A percentile compares a stretch with the other conserved stretches of the same genome.
These are phyloP conservation scores for Sugiyamaella novakii DNA, from an alignment of 1,139 yeast species.

Conservation along the genomic window DNA sequence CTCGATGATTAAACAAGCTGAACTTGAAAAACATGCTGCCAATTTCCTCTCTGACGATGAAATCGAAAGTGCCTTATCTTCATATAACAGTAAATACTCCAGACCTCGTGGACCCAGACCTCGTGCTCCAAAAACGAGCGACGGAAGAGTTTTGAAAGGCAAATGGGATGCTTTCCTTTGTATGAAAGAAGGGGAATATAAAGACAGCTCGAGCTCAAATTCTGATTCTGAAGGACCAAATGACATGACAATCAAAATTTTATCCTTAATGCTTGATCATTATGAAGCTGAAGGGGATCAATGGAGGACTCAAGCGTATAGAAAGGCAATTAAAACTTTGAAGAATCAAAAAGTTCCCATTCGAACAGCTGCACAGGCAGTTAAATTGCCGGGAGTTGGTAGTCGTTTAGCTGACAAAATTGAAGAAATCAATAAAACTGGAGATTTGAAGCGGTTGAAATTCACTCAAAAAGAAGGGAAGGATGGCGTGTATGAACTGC, in stretches of 20 bases:
- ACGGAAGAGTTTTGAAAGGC: conserved; percentile 14
- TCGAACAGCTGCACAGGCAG: conserved; percentile 48
- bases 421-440: conserved; percentile 50
- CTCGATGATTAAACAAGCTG: conserved; percentile 28
- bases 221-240: conserved; percentile 38
- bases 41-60: conserved; percentile 16
- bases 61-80: conserved; percentile 11
- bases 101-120: background rate
- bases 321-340: conserved; percentile 49
- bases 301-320: conserved; percentile 52
- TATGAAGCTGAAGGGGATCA: conserved; percentile 47
- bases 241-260: conserved; percentile 41
- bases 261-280: conserved; percentile 46
- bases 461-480: conserved; percentile 35
- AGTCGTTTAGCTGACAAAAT: conserved; percentile 51
- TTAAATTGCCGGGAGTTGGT: conserved; percentile 50
- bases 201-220: background rate
- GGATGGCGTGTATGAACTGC: conserved; percentile 41
- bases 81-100: conserved; percentile 1
- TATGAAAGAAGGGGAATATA: conserved; percentile 22
- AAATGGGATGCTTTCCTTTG: conserved; percentile 21
- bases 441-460: conserved; percentile 46
- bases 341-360: conserved; percentile 41
- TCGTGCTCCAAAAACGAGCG: conserved; percentile 5
- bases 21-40: conserved; percentile 13